phyloP scores from a whole-genome alignment of 345 rosid species.

The Barbarea vulgaris region DNA sequence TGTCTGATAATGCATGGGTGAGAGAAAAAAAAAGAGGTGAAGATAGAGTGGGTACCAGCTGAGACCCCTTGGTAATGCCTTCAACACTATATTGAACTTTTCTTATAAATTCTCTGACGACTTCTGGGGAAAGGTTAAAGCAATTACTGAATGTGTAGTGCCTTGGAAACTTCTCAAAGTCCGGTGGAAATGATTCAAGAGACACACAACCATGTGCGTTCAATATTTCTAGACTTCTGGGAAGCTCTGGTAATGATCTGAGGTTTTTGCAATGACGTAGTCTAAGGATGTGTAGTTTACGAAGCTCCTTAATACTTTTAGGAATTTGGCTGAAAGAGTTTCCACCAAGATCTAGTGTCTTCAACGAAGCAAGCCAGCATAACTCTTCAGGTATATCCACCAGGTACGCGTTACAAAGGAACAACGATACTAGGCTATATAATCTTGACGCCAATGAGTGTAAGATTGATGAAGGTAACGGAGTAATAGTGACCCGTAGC shows the following conservation, averaged over 20 bases:
- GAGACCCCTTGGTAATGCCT: background rate
- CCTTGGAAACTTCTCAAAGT: background rate
- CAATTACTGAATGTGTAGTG: constrained; percentile 34
- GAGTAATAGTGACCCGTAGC: background rate
- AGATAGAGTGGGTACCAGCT: background rate
- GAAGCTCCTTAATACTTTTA: constrained; percentile 26
- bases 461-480: background rate
- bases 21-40: background rate
- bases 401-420: background rate
- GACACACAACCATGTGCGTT: constrained; percentile 27
- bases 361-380: background rate
- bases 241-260: constrained; percentile 32
- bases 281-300: constrained; percentile 11
- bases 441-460: constrained; percentile 16
- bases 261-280: constrained; percentile 33
- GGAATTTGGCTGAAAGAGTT: constrained; percentile 36
- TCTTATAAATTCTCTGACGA: background rate
- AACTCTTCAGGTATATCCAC: constrained; percentile 28
- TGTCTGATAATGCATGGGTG: background rate
- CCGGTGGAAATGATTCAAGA: constrained; percentile 1
- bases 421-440: constrained; percentile 7
- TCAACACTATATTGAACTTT: background rate
- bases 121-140: constrained; percentile 10
- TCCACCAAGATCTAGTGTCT: constrained; percentile 6
- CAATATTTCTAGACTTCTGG: constrained; percentile 2